Base-by-base conservation (phyloP, 257 asterid genomes). In the Orobanche coerulescens region DNA sequence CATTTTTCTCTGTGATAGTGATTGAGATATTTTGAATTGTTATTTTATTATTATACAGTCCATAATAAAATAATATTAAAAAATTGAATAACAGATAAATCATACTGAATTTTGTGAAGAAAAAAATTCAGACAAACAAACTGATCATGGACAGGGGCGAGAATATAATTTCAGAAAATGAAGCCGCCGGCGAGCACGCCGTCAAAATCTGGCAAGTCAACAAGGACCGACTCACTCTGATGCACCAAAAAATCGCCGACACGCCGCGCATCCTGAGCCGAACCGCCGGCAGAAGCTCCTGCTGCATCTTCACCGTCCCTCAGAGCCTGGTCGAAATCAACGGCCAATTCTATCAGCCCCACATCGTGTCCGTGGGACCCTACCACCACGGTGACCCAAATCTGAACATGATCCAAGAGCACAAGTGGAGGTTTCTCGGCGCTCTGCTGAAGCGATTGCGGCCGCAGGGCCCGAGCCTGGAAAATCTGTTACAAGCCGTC, bases 231-330 rank as follows among this genome's bases (percentile, higher is more conserved):
- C 47, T 91, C 16, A 63, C 75, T 1, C 23, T 28, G 73, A 82
- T 88, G 96, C 90, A 81, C 5, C 81, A 74, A 60, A 79, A 83
- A 20, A 63, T 91, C 49, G 70, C 76, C 7, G 65, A 71, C 13
- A 19, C 84, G 31, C 98, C 98, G 30, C 75, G 70, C 44, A 74
- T 91, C 16, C 84, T 91, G 24, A 79, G 88, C 77, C 70, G 78
- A 68, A 77, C 92, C 1, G 96, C 95, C 5, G 95, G 95, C 22
- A 66, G 77, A 46, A 79, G 78, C 81, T 74, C 82, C 0, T 88
- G 96, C 69, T 84, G 78, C 79, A 91, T 91, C 80, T 91, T 85
- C 79, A 73, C 68, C 54, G 95, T 82, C 20, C 98, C 98, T 9
- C 84, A 80, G 22, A 79, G 85, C 74, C 66, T 88, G 10, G 49